Percentiles rank a stretch among this genome's conserved stretches.
Evolutionary conservation across 495 filamentous ascomycete species (phyloP).

Genomic region (Pseudomonodictys pantanalensis): DNA sequence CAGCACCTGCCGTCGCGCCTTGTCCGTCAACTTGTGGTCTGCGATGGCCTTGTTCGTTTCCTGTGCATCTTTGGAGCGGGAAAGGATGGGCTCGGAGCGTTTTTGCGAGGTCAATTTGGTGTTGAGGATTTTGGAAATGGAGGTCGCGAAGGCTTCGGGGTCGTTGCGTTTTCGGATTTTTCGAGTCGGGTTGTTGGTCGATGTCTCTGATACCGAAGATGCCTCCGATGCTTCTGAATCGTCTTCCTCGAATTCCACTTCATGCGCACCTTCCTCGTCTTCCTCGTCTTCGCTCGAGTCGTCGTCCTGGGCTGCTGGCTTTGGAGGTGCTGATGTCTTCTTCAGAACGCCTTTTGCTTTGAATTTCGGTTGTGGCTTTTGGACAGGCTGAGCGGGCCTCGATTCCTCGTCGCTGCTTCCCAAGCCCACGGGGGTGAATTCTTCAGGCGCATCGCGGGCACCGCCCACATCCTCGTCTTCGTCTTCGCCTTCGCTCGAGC

Average conservation of each 20-base stretch:
- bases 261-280: constrained; percentile 41
- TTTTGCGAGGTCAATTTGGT: constrained; percentile 79
- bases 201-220: constrained; percentile 35
- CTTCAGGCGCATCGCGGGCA: constrained; percentile 38
- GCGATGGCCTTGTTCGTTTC: constrained; percentile 62
- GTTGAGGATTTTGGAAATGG: constrained; percentile 83
- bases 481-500: constrained; percentile 61
- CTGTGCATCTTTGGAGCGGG: constrained; percentile 68
- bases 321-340: constrained; percentile 33
- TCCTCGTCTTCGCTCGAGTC: constrained; percentile 39
- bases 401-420: constrained; percentile 51
- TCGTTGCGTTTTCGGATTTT: constrained; percentile 75
- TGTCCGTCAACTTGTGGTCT: constrained; percentile 73
- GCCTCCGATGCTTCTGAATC: constrained; percentile 33
- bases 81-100: constrained; percentile 82
- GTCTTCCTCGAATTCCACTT: constrained; percentile 9
- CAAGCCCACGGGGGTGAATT: constrained; percentile 62
- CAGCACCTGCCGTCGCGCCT: constrained; percentile 71
- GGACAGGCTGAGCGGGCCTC: constrained; percentile 21
- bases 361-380: constrained; percentile 32
- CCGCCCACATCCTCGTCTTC: constrained; percentile 42
- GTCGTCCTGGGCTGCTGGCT: constrained; percentile 42
- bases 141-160: constrained; percentile 81
- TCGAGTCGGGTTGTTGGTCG: constrained; percentile 24
- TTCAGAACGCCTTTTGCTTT: constrained; percentile 15